A percentile compares a stretch with the other conserved stretches of the same genome.
Conservation (phyloP, 2,329 filamentous ascomycete genomes). For the Curvularia sp. region DNA sequence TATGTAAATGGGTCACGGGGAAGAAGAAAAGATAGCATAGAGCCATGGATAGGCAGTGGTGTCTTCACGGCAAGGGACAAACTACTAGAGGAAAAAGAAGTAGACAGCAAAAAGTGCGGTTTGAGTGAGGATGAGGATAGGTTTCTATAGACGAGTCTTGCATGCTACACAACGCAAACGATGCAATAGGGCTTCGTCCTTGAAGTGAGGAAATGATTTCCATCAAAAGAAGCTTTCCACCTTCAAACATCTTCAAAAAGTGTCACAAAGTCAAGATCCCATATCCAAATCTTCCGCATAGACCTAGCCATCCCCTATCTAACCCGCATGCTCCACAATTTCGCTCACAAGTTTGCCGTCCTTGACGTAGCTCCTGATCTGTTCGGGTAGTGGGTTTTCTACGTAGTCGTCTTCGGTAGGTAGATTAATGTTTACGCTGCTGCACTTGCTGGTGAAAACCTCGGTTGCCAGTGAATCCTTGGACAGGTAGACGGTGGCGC, state of each 20-base stretch:
- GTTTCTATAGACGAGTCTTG: background rate
- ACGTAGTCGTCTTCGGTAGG: slow-evolving; percentile 78
- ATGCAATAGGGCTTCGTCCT: background rate
- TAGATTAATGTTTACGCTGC: slow-evolving; percentile 85
- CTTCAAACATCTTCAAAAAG: background rate
- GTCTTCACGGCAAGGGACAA: background rate
- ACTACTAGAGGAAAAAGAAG: background rate
- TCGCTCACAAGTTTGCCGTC: slow-evolving; percentile 83
- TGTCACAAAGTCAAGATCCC: background rate
- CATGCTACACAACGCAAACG: background rate
- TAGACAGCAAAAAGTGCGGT: background rate
- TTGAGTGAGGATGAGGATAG: background rate
- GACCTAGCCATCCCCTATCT: slow-evolving; percentile 5
- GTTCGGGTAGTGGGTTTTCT: slow-evolving; percentile 86
- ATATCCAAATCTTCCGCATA: background rate
- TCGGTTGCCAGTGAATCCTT: slow-evolving; percentile 79
- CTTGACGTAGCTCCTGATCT: slow-evolving; percentile 82
- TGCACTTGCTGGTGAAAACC: slow-evolving; percentile 88
- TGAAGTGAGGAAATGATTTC: background rate
- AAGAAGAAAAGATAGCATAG: background rate
- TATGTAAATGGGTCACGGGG: background rate
- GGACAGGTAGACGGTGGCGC: slow-evolving; percentile 84
- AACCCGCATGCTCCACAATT: slow-evolving; percentile 94
- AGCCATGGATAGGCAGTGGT: no score
- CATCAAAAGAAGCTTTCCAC: background rate